Evolutionary conservation across 176 grass and related monocot genomes (phyloP).

Genomic region (Hyparrhenia diplandra): DNA sequence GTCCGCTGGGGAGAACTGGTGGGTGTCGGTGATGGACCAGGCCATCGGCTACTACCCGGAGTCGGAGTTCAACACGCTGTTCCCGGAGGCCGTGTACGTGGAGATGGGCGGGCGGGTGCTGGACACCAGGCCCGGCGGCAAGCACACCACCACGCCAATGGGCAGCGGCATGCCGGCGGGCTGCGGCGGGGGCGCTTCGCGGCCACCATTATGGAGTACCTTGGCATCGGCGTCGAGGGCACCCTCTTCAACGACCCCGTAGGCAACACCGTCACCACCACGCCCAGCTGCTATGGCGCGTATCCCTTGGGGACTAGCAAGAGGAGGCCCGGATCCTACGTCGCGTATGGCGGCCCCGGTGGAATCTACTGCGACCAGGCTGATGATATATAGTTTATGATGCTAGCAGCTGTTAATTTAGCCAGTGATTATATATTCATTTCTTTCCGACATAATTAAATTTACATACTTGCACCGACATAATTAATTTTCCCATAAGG

Average conservation of each 20-base stretch:
- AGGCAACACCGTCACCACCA: neutral
- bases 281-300: neutral
- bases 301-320: neutral
- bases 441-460: no score
- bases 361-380: no score
- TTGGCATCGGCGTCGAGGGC: neutral
- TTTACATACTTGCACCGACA: no score
- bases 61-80: neutral
- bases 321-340: no score
- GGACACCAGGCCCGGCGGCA: neutral
- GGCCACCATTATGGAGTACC: conserved; percentile 4
- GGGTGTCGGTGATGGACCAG: neutral
- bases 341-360: no score
- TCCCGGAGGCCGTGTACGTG: neutral
- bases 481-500: no score
- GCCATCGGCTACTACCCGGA: neutral
- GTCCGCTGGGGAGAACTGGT: neutral
- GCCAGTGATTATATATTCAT: no score
- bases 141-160: neutral
- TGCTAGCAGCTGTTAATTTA: no score
- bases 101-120: conserved; percentile 17
- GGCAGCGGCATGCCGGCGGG: neutral
- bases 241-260: no score
- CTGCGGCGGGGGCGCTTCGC: neutral
- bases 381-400: no score